A percentile compares a stretch with the other conserved stretches of the same genome.
Evolutionary conservation across 768 basidiomycete species (phyloP).

Genomic region (Trametes sanguinea): DNA sequence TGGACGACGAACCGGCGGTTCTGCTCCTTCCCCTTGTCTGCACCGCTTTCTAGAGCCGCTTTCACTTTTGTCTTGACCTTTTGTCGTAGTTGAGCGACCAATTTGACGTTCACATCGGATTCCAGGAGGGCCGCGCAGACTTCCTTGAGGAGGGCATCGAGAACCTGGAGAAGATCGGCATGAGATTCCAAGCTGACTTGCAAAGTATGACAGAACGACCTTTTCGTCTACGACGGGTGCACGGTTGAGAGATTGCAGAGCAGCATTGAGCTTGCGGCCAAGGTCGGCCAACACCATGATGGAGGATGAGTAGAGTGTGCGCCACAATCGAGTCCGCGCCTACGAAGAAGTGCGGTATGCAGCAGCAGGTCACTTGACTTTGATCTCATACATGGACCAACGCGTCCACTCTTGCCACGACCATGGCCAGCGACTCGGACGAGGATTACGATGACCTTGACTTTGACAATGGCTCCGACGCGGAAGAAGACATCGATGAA

Average conservation of each 20-base stretch:
- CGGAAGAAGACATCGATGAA: constrained; percentile 56
- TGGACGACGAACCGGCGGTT: constrained; percentile 90
- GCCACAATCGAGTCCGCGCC: constrained; percentile 4
- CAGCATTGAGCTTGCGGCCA: constrained; percentile 90
- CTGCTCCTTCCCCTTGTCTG: constrained; percentile 74
- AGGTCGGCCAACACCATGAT: constrained; percentile 95
- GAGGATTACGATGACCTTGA: constrained; percentile 65
- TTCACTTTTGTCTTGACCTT: constrained; percentile 93
- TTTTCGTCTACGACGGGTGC: constrained; percentile 91
- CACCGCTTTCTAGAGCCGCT: constrained; percentile 65
- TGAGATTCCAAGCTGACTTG: not conserved
- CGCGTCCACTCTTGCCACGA: constrained; percentile 10
- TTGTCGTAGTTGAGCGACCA: constrained; percentile 82
- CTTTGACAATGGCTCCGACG: constrained; percentile 55
- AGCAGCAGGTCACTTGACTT: constrained; percentile 19
- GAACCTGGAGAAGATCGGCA: constrained; percentile 54
- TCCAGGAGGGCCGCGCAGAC: constrained; percentile 92
- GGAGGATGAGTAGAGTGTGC: constrained; percentile 7
- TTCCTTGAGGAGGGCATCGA: constrained; percentile 93
- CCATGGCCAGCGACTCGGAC: constrained; percentile 65
- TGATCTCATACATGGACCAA: constrained; percentile 16
- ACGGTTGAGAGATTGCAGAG: constrained; percentile 85
- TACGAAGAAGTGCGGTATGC: not conserved
- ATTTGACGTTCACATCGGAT: constrained; percentile 97
- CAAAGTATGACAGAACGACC: constrained; percentile 42